A percentile compares a stretch with the other conserved stretches of the same genome.
Conservation (phyloP, 2,329 filamentous ascomycete species). For the Sporothrix phasma region DNA sequence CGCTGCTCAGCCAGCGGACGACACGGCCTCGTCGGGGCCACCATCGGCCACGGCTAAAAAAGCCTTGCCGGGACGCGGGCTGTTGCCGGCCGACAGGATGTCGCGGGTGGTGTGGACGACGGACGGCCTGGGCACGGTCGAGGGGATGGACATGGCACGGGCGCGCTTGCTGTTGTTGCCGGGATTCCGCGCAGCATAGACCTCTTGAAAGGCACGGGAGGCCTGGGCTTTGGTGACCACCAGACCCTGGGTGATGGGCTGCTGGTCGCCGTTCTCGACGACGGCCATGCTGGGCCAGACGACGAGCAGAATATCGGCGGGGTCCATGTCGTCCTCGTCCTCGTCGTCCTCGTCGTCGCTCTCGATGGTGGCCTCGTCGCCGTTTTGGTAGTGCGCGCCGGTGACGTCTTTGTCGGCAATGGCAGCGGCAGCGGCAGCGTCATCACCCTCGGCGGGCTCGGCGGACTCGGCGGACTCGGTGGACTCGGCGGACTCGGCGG, state of each 20-base stretch:
- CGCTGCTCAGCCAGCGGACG: constrained; percentile 6
- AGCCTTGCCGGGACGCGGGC: constrained; percentile 9
- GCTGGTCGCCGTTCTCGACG: constrained; percentile 26
- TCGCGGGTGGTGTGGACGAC: background rate
- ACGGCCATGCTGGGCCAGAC: constrained; percentile 29
- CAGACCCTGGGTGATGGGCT: constrained; percentile 28
- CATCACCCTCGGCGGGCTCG: background rate
- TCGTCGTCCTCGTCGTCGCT: background rate
- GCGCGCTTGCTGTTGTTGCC: constrained; percentile 9
- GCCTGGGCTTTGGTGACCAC: constrained; percentile 29
- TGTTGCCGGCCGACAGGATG: background rate
- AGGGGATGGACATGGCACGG: constrained; percentile 18
- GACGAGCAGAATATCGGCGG: constrained; percentile 27
- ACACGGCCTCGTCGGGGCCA: constrained; percentile 9
- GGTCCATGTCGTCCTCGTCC: constrained; percentile 22
- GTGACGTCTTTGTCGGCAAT: background rate
- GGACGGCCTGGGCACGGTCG: constrained; percentile 14
- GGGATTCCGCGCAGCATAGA: constrained; percentile 5
- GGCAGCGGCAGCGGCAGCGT: background rate
- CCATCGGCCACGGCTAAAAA: constrained; percentile 15
- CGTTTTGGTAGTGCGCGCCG: background rate
- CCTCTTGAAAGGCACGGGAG: constrained; percentile 10
- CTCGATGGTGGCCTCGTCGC: constrained; percentile 6
- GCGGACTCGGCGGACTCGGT: background rate
- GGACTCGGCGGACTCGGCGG: background rate